These are phyloP conservation scores for Aspergillus texensis DNA, from an alignment of 2,329 filamentous ascomycete genomes.

Conservation along the genomic window DNA sequence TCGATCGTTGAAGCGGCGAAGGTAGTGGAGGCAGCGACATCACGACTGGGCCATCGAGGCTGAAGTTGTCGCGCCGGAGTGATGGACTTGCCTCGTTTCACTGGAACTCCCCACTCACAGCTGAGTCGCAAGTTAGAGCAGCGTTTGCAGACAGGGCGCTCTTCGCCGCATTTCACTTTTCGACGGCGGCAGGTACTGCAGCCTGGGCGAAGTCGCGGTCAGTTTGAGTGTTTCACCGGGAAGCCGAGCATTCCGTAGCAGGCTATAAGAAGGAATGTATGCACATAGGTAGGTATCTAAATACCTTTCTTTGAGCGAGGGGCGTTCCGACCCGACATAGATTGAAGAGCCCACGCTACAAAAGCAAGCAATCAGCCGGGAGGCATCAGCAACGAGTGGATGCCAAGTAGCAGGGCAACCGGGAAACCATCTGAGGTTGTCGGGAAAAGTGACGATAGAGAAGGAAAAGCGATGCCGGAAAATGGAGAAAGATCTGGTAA, in stretches of 20 bases:
- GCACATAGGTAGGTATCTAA: not conserved
- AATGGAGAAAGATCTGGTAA: not conserved
- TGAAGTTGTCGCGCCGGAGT: slow-evolving; percentile 31
- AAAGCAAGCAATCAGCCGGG: slow-evolving; percentile 9
- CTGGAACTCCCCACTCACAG: slow-evolving; percentile 39
- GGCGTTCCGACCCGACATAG: slow-evolving; percentile 40
- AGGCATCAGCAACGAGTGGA: slow-evolving; percentile 14
- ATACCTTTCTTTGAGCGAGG: slow-evolving; percentile 45
- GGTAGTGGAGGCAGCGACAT: slow-evolving; percentile 2
- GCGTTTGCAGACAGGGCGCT: slow-evolving; percentile 37
- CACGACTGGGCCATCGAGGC: slow-evolving; percentile 12
- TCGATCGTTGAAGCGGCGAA: slow-evolving; percentile 6
- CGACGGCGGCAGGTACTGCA: slow-evolving; percentile 43
- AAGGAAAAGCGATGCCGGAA: not conserved
- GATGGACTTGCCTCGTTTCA: slow-evolving; percentile 28
- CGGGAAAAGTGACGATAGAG: not conserved
- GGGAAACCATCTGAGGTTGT: not conserved
- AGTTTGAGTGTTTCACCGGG: not conserved
- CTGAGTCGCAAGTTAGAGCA: slow-evolving; percentile 33
- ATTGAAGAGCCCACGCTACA: slow-evolving; percentile 17
- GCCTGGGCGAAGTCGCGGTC: slow-evolving; percentile 24
- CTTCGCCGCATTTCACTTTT: slow-evolving; percentile 41
- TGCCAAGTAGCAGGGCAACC: not conserved
- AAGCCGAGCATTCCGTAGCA: slow-evolving; percentile 13
- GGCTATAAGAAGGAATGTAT: not conserved